Evolutionary conservation across 2,329 filamentous ascomycete genomes (phyloP), one percentile per base, ranked within the genome.

Genomic region (Monosporascus sp.): DNA sequence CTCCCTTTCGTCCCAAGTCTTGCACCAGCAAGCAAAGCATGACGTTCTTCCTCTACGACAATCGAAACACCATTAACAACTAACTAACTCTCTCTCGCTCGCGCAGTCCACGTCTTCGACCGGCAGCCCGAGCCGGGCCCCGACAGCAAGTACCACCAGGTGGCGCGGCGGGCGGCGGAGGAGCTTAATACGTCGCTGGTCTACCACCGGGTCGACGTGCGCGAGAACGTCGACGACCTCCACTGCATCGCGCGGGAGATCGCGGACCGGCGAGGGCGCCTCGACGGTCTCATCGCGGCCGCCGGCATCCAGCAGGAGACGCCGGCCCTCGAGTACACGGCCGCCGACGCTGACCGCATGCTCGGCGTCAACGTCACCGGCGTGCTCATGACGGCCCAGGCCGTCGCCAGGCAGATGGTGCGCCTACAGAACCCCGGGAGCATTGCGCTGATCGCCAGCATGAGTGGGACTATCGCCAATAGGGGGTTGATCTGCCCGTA

Each of bases 341-440:
- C 88, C 22, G 78, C 86, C 65, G 88, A 90, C 66, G 83, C 84
- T 67, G 84, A 91, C 67, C 81, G 84, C 70, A 89, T 96, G 76
- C 79, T 96, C 70, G 82, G 88, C 63, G 86, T 93, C 65, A 95
- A 97, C 71, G 79, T 96, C 61, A 94, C 85, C n/a, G 92, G 91
- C 14, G 84, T 81, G 27, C 89, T 90, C 72, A 83, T 92, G 80
- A 95, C 90, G 57, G 90, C 90, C 25, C 89, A 93, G 75, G 90
- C 90, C 20, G 89, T 90, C n/a, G 92, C 91, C 36, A 80, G 85
- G 51, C 87, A 94, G 68, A 84, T 89, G 79, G 73, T 84, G 22
- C 76, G 78, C 49, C 74, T 81, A 27, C 77, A 81, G 53, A 75
- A 72, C 25, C 72, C 74, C 6, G 84, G 85, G 0, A 86, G 82